phyloP scores from a whole-genome alignment of 2,329 filamentous ascomycete genomes.

The Epichloe baconii region DNA sequence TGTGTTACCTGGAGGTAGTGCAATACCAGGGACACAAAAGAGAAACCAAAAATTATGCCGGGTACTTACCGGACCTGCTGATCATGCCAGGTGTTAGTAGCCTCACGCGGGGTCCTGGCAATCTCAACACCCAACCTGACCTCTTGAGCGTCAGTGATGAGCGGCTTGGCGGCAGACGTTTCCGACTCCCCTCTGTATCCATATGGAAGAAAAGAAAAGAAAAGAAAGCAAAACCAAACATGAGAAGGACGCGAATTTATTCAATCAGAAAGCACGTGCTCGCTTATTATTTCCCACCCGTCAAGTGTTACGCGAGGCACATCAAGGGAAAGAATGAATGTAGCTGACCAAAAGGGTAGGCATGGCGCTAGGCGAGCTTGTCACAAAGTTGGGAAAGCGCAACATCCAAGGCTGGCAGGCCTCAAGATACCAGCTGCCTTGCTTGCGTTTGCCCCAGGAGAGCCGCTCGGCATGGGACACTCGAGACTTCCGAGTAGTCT shows the following conservation, averaged over 20 bases:
- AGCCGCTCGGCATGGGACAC: background rate
- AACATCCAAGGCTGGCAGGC: background rate
- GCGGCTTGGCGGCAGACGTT: background rate
- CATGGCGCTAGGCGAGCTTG: background rate
- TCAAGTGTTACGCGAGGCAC: background rate
- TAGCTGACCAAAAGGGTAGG: constrained; percentile 2
- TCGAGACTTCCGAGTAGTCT: background rate
- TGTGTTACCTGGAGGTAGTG: too few relatives aligned
- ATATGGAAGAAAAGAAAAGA: background rate
- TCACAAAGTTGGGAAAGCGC: constrained; percentile 1
- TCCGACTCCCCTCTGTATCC: too few relatives aligned
- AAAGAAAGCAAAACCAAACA: background rate
- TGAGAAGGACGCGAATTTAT: background rate
- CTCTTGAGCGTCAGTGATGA: constrained; percentile 1
- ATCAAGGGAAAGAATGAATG: constrained; percentile 4
- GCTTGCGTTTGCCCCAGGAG: too few relatives aligned
- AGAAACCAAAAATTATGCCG: too few relatives aligned
- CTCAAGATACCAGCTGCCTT: background rate
- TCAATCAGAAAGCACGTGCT: background rate
- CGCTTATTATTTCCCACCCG: background rate
- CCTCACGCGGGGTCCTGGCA: background rate
- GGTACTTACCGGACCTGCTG: too few relatives aligned
- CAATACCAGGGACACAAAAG: too few relatives aligned
- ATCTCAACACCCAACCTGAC: constrained; percentile 1
- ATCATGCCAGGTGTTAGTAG: too few relatives aligned